Evolutionary conservation across 441 rosid species (phyloP).

Genomic region (Gossypium gossypioides): DNA sequence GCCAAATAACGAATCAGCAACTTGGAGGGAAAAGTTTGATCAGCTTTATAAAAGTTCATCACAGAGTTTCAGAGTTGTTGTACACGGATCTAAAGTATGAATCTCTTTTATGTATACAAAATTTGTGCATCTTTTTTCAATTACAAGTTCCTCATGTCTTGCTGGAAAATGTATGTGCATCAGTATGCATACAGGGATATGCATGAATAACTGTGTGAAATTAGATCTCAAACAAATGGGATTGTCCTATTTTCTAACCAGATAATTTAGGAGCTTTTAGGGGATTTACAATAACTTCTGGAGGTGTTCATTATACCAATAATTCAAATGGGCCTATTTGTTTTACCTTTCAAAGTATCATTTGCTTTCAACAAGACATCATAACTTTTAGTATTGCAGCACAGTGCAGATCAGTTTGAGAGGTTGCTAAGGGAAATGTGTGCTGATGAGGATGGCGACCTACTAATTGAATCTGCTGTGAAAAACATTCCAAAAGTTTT

Average conservation of each 20-base stretch:
- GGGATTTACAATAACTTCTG: neutral
- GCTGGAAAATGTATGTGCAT: neutral
- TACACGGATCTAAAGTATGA: conserved; percentile 95
- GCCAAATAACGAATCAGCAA: conserved; percentile 89
- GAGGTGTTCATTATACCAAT: conserved; percentile 3
- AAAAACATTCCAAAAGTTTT: conserved; percentile 89
- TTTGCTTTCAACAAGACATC: conserved; percentile 20
- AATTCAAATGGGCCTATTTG: conserved; percentile 5
- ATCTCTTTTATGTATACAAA: neutral
- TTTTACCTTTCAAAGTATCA: conserved; percentile 8
- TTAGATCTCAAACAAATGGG: neutral
- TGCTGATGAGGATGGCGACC: conserved; percentile 87
- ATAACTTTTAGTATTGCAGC: conserved; percentile 60
- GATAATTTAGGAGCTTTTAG: neutral
- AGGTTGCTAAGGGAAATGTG: conserved; percentile 93
- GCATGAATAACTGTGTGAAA: neutral
- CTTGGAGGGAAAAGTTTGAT: conserved; percentile 95
- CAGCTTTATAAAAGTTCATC: conserved; percentile 96
- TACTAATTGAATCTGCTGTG: conserved; percentile 84
- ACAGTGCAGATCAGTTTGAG: conserved; percentile 95
- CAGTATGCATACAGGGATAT: neutral
- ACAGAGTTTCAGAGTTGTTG: conserved; percentile 94
- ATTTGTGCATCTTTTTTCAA: conserved; percentile 3
- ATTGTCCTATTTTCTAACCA: neutral
- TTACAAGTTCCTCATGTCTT: neutral